Evolutionary conservation across 2,329 filamentous ascomycete genomes (phyloP).

Genomic region (Neonectria coccinea): DNA sequence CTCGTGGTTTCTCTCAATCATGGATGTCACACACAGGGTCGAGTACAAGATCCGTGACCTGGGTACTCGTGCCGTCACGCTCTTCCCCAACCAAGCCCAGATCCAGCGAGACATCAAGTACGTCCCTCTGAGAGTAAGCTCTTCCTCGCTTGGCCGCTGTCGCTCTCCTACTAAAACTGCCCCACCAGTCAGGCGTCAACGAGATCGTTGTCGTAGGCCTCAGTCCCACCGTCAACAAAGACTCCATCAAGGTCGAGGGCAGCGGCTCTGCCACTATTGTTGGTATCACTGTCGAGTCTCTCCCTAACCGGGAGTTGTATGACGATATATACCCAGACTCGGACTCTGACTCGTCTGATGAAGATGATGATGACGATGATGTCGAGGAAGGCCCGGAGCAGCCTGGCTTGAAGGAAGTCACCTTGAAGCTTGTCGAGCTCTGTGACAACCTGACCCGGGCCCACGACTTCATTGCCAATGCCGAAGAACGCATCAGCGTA

Average conservation of each 20-base stretch:
- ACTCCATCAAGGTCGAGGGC: conserved; percentile 72
- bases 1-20: conserved; percentile 32
- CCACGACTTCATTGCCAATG: conserved; percentile 39
- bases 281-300: conserved; percentile 70
- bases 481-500: conserved; percentile 53
- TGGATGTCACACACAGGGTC: conserved; percentile 57
- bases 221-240: conserved; percentile 65
- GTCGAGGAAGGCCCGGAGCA: conserved; percentile 43
- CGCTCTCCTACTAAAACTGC: conserved; percentile 1
- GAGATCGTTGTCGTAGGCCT: conserved; percentile 69
- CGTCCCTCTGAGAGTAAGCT: conserved; percentile 51
- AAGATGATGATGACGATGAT: conserved; percentile 45
- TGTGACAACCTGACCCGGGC: conserved; percentile 38
- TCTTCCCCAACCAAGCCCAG: conserved; percentile 72
- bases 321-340: conserved; percentile 65
- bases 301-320: conserved; percentile 67
- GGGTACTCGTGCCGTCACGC: conserved; percentile 69
- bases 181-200: conserved; percentile 63
- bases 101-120: conserved; percentile 70
- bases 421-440: conserved; percentile 48
- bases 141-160: neutral
- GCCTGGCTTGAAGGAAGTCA: conserved; percentile 41
- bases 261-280: conserved; percentile 66
- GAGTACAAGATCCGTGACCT: conserved; percentile 69
- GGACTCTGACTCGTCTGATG: conserved; percentile 52